Percentiles rank a stretch among this genome's conserved stretches.
Evolutionary conservation across 148 eudicot genomes (phyloP).

Genomic region (Rhododendron molle): DNA sequence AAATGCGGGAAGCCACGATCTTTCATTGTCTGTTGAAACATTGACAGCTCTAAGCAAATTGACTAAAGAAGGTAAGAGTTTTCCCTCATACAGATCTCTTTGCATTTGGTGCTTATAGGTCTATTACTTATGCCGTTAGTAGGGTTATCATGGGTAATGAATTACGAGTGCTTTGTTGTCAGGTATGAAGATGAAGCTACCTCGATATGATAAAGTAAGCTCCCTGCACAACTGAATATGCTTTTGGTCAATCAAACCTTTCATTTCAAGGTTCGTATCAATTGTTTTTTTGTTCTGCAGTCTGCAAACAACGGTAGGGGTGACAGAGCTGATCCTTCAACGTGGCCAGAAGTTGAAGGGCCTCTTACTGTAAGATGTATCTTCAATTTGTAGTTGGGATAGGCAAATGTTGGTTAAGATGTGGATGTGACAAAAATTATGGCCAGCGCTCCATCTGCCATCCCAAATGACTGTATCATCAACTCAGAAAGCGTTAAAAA

Average conservation of each 20-base stretch:
- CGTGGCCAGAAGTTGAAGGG: conserved; percentile 97
- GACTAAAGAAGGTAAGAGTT: conserved; percentile 69
- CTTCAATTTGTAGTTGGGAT: conserved; percentile 3
- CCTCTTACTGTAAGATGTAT: conserved; percentile 66
- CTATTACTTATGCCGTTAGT: background rate
- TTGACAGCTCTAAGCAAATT: conserved; percentile 67
- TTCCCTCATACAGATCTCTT: conserved; percentile 7
- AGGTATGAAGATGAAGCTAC: conserved; percentile 92
- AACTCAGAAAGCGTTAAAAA: background rate
- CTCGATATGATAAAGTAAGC: conserved; percentile 88
- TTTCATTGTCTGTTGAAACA: conserved; percentile 73
- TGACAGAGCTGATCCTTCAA: conserved; percentile 81
- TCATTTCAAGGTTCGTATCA: background rate
- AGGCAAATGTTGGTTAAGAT: background rate
- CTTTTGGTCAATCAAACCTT: conserved; percentile 3
- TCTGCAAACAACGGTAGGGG: conserved; percentile 93
- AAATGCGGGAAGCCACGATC: conserved; percentile 99
- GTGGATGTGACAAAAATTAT: background rate
- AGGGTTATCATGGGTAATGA: background rate
- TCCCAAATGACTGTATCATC: background rate
- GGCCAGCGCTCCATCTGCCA: background rate
- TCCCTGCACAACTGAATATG: conserved; percentile 13
- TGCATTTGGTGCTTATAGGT: background rate
- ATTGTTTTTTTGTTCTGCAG: conserved; percentile 38
- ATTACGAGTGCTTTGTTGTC: conserved; percentile 13